A percentile compares a stretch with the other conserved stretches of the same genome.
Conservation (phyloP, 768 basidiomycete genomes). For the Lepiota venenata region DNA sequence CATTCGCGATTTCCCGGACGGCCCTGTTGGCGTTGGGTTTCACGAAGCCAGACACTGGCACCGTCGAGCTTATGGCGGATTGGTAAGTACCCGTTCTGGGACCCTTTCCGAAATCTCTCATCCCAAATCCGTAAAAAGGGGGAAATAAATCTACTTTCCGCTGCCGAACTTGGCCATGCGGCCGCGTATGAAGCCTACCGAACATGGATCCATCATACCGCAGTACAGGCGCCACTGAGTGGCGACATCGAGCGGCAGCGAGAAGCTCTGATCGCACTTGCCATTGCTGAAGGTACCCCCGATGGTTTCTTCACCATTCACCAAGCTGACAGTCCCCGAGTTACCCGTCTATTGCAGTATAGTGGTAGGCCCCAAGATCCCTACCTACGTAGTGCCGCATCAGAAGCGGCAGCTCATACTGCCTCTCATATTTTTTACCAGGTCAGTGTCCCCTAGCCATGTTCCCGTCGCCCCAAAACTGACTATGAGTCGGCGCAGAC, state of each 20-base stretch:
- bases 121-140: slow-evolving; percentile 19
- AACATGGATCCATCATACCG: slow-evolving; percentile 57
- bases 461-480: not conserved
- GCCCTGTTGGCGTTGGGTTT: slow-evolving; percentile 43
- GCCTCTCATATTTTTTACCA: slow-evolving; percentile 57
- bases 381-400: slow-evolving; percentile 46
- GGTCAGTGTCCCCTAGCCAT: slow-evolving; percentile 26
- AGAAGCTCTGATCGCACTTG: slow-evolving; percentile 64
- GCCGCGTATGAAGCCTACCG: slow-evolving; percentile 78
- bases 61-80: slow-evolving; percentile 58
- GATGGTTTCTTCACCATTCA: not conserved
- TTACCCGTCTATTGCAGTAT: slow-evolving; percentile 52
- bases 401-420: slow-evolving; percentile 67
- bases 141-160: slow-evolving; percentile 46
- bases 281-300: slow-evolving; percentile 63
- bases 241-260: slow-evolving; percentile 58
- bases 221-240: slow-evolving; percentile 52
- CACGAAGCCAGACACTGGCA: slow-evolving; percentile 68
- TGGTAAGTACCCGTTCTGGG: slow-evolving; percentile 33
- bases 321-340: slow-evolving; percentile 28
- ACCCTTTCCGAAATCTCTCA: slow-evolving; percentile 3
- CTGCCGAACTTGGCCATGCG: slow-evolving; percentile 67
- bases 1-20: slow-evolving; percentile 31
- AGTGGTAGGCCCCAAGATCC: slow-evolving; percentile 40
- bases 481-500: slow-evolving; percentile 21